Evolutionary conservation across 2,329 filamentous ascomycete species (phyloP).

Genomic region (Botrytis porri): DNA sequence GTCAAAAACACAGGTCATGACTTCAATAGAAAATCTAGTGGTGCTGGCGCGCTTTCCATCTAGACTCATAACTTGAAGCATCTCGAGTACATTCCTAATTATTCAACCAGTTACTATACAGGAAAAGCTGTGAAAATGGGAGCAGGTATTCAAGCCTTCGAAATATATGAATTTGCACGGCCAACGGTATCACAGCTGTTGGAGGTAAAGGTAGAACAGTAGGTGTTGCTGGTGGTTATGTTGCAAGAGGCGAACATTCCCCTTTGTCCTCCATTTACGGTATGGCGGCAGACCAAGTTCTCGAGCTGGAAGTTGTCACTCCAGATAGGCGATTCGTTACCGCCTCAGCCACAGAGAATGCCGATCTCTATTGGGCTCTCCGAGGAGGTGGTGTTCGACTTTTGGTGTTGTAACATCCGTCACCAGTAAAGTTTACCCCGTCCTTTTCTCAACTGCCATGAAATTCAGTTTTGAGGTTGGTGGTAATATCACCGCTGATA

Average conservation of each 20-base stretch:
- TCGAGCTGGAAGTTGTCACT: not conserved
- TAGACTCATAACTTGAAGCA: not conserved
- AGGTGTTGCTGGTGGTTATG: not conserved
- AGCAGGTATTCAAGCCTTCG: not conserved
- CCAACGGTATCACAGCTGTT: not conserved
- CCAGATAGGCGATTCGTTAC: not conserved
- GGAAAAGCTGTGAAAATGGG: not conserved
- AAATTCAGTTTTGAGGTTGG: not conserved
- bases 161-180: not conserved
- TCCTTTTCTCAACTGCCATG: not conserved
- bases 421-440: not conserved
- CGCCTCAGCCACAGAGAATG: not conserved
- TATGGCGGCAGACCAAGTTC: not conserved
- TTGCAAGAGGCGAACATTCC: not conserved
- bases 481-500: not conserved
- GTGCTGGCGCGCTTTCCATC: not conserved
- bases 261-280: not conserved
- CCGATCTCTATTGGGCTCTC: not conserved
- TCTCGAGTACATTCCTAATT: not conserved
- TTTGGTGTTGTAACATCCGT: not conserved
- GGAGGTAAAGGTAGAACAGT: not conserved
- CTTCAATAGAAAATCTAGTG: not conserved
- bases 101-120: not conserved
- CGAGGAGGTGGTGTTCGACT: not conserved
- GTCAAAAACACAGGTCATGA: not conserved